Evolutionary conservation across 768 basidiomycete species (phyloP).

Genomic region (Trametes gibbosa): DNA sequence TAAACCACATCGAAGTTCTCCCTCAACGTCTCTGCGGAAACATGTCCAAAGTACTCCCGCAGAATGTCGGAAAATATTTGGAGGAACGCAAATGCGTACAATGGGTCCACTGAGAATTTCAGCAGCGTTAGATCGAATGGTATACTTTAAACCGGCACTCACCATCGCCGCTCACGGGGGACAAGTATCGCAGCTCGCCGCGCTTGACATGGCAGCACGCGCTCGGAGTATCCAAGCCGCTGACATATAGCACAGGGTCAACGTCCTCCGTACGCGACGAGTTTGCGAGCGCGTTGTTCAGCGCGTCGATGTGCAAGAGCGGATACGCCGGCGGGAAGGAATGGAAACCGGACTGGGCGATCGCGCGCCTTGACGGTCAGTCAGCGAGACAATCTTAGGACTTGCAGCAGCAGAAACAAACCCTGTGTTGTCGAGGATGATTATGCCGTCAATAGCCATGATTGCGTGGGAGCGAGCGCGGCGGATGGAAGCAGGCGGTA

Average conservation of each 20-base stretch:
- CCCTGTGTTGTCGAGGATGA: slow-evolving; percentile 75
- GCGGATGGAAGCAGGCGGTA: too few relatives aligned
- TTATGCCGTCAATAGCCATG: slow-evolving; percentile 82
- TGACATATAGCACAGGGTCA: slow-evolving; percentile 74
- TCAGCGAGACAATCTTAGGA: neutral
- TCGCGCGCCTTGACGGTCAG: slow-evolving; percentile 40
- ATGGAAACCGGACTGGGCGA: slow-evolving; percentile 90
- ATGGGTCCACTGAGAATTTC: slow-evolving; percentile 66
- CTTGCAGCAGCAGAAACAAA: slow-evolving; percentile 34
- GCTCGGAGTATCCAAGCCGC: slow-evolving; percentile 49
- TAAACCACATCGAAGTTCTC: slow-evolving; percentile 96
- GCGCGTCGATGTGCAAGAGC: slow-evolving; percentile 80
- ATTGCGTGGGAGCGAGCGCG: neutral
- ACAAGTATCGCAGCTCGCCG: slow-evolving; percentile 74
- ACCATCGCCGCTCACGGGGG: slow-evolving; percentile 85
- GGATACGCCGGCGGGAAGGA: slow-evolving; percentile 76
- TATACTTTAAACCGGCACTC: slow-evolving; percentile 30
- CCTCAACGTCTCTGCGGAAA: slow-evolving; percentile 74
- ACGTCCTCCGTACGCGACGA: slow-evolving; percentile 51
- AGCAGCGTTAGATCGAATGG: neutral
- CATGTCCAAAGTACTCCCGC: slow-evolving; percentile 82
- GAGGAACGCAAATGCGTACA: slow-evolving; percentile 87
- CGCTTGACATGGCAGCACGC: slow-evolving; percentile 82
- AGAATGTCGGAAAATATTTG: slow-evolving; percentile 83
- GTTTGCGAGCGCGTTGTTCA: slow-evolving; percentile 69